Percentiles rank a stretch among this genome's conserved stretches.
Evolutionary conservation across 2,329 filamentous ascomycete species (phyloP).

Genomic region (Aotearoamyces nothofagi): DNA sequence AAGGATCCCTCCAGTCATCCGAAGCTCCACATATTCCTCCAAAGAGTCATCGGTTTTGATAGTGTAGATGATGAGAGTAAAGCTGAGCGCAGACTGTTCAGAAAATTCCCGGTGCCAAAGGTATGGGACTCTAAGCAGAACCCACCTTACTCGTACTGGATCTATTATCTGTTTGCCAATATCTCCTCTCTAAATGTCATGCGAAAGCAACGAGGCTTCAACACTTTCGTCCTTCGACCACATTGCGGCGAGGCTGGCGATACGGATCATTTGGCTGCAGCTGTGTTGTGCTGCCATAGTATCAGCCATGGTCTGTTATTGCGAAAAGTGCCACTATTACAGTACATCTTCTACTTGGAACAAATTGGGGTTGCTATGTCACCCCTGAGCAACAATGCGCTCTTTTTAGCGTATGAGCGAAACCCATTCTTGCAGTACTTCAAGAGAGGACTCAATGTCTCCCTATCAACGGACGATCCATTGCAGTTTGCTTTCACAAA

Average conservation of each 20-base stretch:
- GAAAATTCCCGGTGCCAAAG: conserved; percentile 83
- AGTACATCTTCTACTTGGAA: conserved; percentile 96
- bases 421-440: conserved; percentile 97
- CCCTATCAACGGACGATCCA: conserved; percentile 89
- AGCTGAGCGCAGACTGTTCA: conserved; percentile 81
- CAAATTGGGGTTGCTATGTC: conserved; percentile 99
- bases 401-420: conserved; percentile 91
- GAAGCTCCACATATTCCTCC: conserved; percentile 87
- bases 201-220: conserved; percentile 85
- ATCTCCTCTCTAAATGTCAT: conserved; percentile 84
- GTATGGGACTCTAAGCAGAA: conserved; percentile 89
- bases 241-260: conserved; percentile 96
- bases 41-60: conserved; percentile 92
- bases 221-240: conserved; percentile 82
- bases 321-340: conserved; percentile 83
- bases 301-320: conserved; percentile 90
- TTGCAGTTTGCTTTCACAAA: conserved; percentile 98
- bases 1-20: conserved; percentile 74
- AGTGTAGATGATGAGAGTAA: conserved; percentile 98
- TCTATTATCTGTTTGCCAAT: conserved; percentile 94
- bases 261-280: conserved; percentile 87
- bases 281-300: conserved; percentile 84
- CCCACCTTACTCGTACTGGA: conserved; percentile 97
- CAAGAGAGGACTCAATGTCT: conserved; percentile 86
- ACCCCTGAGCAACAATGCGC: conserved; percentile 92